Evolutionary conservation across 2,329 filamentous ascomycete genomes (phyloP), one percentile per base, ranked within the genome.

Genomic region (Hypoxylon sp.): DNA sequence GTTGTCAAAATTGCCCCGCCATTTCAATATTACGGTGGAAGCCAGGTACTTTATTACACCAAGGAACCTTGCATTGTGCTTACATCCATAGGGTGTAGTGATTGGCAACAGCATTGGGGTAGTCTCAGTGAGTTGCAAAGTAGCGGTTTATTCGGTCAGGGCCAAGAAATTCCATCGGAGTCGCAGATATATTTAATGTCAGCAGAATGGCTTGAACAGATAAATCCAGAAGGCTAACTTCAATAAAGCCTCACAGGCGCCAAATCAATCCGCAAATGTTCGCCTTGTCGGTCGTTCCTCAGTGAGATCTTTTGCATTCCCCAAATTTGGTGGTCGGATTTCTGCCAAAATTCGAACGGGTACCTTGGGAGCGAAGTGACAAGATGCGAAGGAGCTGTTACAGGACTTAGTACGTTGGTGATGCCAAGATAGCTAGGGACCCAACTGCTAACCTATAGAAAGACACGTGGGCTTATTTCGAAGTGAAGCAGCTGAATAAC

Each of bases 401-500:
- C 39, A 44, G 39, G 39, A 3, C 11, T 44, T 9, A 44, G 39
- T 44, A 22, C 17, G 39, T 22, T 3, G 3, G 39, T 11, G 2
- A 22, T 11, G 4, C 6, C 17, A 8, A n/a, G 14, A 22, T 22
- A 22, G 11, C 17, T n/a, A 5, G 14, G 6, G 3, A 11, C 8
- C 11, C 8, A 44, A 22, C 13, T 11, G 17, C 39, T 44, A 19
- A 44, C n/a, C 22, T 22, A 19, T 8, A 3, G 13, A 11, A 44
- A 44, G 39, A 44, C 5, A 44, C 39, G 17, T 44, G 39, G 39
- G 39, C 39, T 44, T 22, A 44, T 22, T 44, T 44, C 39, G 39
- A 44, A 44, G 17, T 22, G 11, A 44, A 44, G 14, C 39, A 44
- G 17, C 39, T 44, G 9, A 11, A 44, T 8, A 9, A 17, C 9